A percentile compares a stretch with the other conserved stretches of the same genome.
Evolutionary conservation across 176 grass and related monocot genomes (phyloP).

Genomic region (Triticum turgidum): DNA sequence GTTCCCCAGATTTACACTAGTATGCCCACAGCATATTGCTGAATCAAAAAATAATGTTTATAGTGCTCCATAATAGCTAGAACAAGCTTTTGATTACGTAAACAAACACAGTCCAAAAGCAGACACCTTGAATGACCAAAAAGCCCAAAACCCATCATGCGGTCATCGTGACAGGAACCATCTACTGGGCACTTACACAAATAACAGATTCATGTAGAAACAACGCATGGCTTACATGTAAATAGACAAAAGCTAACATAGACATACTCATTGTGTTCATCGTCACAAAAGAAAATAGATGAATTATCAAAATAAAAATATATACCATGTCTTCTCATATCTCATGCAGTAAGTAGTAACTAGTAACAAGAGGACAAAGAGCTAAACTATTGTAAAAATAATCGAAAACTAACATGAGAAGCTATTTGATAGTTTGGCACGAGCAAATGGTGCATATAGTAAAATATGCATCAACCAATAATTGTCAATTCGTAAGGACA

Average conservation of each 20-base stretch:
- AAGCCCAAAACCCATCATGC: background rate
- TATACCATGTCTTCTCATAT: background rate
- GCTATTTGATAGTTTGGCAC: slow-evolving; percentile 10
- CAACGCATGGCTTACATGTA: background rate
- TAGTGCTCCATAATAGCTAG: background rate
- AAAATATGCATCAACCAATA: slow-evolving; percentile 15
- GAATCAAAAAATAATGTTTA: background rate
- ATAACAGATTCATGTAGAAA: background rate
- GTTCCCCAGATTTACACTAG: background rate
- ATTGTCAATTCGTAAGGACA: slow-evolving; percentile 7
- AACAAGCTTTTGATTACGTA: background rate
- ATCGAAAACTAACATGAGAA: slow-evolving; percentile 11
- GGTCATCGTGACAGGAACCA: background rate
- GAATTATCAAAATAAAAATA: background rate
- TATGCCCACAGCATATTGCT: background rate
- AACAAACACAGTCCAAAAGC: background rate
- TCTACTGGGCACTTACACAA: background rate
- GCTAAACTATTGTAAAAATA: slow-evolving; percentile 8
- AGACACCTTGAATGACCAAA: background rate
- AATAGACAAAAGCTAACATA: background rate
- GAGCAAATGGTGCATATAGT: slow-evolving; percentile 23
- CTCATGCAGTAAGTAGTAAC: background rate
- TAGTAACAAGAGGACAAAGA: background rate
- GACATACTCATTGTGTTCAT: background rate
- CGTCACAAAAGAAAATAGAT: background rate